phyloP scores from a whole-genome alignment of 2,329 filamentous ascomycete genomes.

The Fusarium compactum region DNA sequence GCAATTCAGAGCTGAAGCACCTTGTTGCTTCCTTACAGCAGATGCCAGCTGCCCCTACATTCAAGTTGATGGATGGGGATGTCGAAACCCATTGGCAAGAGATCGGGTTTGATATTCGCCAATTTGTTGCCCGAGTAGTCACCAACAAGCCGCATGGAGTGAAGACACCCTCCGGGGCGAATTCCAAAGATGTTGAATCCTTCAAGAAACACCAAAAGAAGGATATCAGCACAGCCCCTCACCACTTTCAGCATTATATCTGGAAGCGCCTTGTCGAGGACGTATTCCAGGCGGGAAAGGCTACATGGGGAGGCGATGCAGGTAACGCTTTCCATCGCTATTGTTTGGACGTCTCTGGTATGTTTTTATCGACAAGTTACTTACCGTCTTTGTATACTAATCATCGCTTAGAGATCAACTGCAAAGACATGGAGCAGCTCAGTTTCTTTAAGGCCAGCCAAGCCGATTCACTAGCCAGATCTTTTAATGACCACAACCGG shows the following conservation, averaged over 20 bases:
- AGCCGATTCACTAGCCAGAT: not conserved
- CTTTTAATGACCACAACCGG: not conserved
- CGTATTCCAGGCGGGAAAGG: constrained; percentile 12
- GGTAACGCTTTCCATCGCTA: constrained; percentile 23
- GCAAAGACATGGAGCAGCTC: constrained; percentile 10
- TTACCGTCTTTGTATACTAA: not conserved
- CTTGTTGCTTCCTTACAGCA: not conserved
- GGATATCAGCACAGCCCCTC: not conserved
- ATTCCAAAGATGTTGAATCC: not conserved
- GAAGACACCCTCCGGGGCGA: not conserved
- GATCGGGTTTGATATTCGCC: constrained; percentile 7
- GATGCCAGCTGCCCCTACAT: not conserved
- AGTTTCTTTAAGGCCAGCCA: constrained; percentile 23
- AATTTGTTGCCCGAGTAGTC: constrained; percentile 13
- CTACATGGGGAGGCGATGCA: constrained; percentile 19
- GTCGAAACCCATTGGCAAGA: not conserved
- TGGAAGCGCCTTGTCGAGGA: constrained; percentile 10
- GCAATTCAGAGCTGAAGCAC: not conserved
- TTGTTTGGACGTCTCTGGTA: constrained; percentile 27
- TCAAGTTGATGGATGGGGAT: constrained; percentile 24
- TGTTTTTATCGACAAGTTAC: not conserved
- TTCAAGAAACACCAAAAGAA: constrained; percentile 23
- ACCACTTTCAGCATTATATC: constrained; percentile 19
- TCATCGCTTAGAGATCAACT: constrained; percentile 1
- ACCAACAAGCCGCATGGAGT: constrained; percentile 11